Evolutionary conservation across 2,329 filamentous ascomycete species (phyloP).

Genomic region (Mollisiaceae sp.): DNA sequence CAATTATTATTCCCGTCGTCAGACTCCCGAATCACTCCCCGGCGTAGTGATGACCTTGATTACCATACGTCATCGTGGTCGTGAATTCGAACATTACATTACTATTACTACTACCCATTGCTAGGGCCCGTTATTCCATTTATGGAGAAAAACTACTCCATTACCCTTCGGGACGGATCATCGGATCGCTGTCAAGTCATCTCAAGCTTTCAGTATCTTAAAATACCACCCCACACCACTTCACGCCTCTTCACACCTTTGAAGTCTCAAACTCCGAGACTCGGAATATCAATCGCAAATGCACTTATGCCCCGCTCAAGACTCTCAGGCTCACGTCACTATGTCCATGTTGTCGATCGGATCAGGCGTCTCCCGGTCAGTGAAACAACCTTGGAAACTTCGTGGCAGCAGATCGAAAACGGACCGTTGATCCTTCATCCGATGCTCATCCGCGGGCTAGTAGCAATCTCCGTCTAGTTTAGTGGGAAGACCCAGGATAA

Average conservation of each 20-base stretch:
- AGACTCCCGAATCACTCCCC: background rate
- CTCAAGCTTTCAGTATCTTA: slow-evolving; percentile 1
- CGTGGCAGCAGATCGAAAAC: background rate
- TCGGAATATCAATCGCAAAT: background rate
- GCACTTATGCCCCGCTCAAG: background rate
- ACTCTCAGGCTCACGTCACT: background rate
- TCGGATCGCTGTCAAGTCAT: slow-evolving; percentile 7
- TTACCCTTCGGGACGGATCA: slow-evolving; percentile 3
- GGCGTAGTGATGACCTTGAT: background rate
- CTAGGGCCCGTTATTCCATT: background rate
- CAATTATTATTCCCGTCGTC: background rate
- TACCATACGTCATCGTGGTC: too few species aligned
- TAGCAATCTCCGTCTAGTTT: too few species aligned
- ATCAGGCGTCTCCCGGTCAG: background rate
- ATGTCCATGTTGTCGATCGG: background rate
- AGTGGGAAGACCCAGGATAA: too few species aligned
- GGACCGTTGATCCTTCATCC: background rate
- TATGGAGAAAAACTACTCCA: background rate
- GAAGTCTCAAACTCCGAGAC: background rate
- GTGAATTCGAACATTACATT: too few species aligned
- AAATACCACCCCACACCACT: background rate
- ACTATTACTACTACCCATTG: background rate
- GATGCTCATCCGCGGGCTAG: too few species aligned
- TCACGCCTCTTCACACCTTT: background rate
- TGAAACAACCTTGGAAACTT: background rate